Evolutionary conservation across 78 protist species (phyloP).

Genomic region (Reticulomyxa filosa): DNA sequence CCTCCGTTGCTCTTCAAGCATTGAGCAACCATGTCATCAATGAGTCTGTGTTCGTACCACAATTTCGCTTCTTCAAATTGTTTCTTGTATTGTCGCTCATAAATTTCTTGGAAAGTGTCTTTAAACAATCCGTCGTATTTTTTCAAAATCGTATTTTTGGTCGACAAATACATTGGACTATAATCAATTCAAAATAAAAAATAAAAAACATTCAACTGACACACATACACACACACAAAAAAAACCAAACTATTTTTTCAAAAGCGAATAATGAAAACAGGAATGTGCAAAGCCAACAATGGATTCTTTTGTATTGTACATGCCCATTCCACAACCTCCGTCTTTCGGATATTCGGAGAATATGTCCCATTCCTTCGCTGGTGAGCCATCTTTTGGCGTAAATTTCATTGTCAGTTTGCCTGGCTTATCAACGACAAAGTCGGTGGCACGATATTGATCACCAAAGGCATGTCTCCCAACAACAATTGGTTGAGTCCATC

Average conservation of each 20-base stretch:
- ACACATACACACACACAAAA: no score
- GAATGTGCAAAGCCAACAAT: conserved; percentile 55
- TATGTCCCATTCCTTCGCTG: conserved; percentile 18
- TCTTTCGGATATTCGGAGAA: conserved; percentile 28
- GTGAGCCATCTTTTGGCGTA: conserved; percentile 45
- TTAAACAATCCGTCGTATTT: conserved; percentile 70
- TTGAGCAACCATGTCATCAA: conserved; percentile 80
- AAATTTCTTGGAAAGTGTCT: conserved; percentile 60
- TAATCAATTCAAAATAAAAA: no score
- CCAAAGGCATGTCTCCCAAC: conserved; percentile 76
- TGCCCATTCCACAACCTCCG: conserved; percentile 67
- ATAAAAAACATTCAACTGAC: no score
- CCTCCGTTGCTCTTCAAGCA: conserved; percentile 56
- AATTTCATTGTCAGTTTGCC: conserved; percentile 34
- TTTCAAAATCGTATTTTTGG: conserved; percentile 77
- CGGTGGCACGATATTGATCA: conserved; percentile 70
- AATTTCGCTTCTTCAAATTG: conserved; percentile 34
- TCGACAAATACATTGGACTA: no score
- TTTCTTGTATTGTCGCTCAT: conserved; percentile 26
- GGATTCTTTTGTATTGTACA: conserved; percentile 71
- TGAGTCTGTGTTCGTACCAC: conserved; percentile 72
- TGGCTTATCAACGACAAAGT: conserved; percentile 33
- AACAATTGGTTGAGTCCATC: conserved; percentile 64
- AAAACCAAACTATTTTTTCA: conserved; percentile 37
- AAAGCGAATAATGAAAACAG: conserved; percentile 42